Base-by-base conservation (phyloP, 2,329 filamentous ascomycete genomes). In the Coniochaeta sp. region DNA sequence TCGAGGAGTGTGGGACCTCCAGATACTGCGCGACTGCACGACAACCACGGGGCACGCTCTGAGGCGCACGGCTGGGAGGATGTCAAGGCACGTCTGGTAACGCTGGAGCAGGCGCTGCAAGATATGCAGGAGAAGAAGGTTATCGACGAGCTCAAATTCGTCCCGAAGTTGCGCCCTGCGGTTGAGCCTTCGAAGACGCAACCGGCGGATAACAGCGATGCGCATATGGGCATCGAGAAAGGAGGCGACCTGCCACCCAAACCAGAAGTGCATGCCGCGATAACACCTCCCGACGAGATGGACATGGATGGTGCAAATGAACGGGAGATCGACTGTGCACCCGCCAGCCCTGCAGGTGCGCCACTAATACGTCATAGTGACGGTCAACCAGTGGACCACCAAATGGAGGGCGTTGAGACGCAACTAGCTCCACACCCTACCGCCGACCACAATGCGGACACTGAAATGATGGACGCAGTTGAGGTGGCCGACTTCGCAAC, bases 21-120 rank as follows among this genome's bases (percentile, higher is more conserved):
- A 6, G 28, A 31, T 31, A 9, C 28, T 9, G 28, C 5, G 28
- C 28, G 28, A 5, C 5, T 31, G 28, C 28, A 31, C 9, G 9
- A 31, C 28, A 9, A 9, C 28, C 9, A 31, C 28, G 9, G 9
- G 9, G 28, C 9, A 9, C 28, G 28, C 9, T 31, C 28, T 9
- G 28, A 19, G 14, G 9, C 44, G 8, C 17, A 12, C 22, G 6
- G 44, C 5, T 28, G 19, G 44, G 12, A 50, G 14, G 22, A 8
- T 24, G 47, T 9, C 19, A 17, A 26, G 22, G 22, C 22, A 9
- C 24, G n/a, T 52, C 11, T 52, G 14, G 26, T 52, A 9, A 52
- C 47, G 47, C 60, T 67, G 43, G 64, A 64, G 17, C 47, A 62
- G 47, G 61, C 56, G 1, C 61, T 67, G 16, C 52, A 38, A 5